These are phyloP conservation scores for Hexamita inflata DNA, from an alignment of 208 protist species.

Conservation along the genomic window DNA sequence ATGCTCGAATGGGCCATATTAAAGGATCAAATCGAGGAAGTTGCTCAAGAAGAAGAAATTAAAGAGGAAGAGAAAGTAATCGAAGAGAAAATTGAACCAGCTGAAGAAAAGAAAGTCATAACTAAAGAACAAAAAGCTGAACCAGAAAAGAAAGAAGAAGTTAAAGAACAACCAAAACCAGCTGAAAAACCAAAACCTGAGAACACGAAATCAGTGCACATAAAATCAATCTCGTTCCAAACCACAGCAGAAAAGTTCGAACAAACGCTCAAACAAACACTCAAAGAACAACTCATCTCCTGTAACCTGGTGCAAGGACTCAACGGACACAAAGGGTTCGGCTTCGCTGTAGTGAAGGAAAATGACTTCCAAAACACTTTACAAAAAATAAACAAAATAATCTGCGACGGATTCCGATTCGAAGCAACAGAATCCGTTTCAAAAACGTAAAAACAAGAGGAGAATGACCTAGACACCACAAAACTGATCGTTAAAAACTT, in stretches of 20 bases:
- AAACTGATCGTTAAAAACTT: slow-evolving; percentile 39
- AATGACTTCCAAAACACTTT: not conserved
- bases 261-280: not conserved
- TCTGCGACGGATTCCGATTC: not conserved
- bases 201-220: not conserved
- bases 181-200: not conserved
- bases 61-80: not conserved
- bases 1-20: slow-evolving; percentile 26
- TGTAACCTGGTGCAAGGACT: not conserved
- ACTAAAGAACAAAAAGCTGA: too few relatives aligned
- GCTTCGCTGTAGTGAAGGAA: not conserved
- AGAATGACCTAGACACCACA: not conserved
- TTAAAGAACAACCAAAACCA: not conserved
- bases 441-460: not conserved
- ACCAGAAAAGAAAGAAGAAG: slow-evolving; percentile 7
- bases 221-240: not conserved
- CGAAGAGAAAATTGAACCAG: too few relatives aligned
- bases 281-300: not conserved
- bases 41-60: not conserved
- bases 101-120: too few relatives aligned
- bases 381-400: not conserved
- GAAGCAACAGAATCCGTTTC: not conserved
- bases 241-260: not conserved
- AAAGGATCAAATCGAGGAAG: not conserved
- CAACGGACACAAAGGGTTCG: slow-evolving; percentile 5